Conservation (phyloP, 768 basidiomycete species). For the Xerocomus potaroensis region DNA sequence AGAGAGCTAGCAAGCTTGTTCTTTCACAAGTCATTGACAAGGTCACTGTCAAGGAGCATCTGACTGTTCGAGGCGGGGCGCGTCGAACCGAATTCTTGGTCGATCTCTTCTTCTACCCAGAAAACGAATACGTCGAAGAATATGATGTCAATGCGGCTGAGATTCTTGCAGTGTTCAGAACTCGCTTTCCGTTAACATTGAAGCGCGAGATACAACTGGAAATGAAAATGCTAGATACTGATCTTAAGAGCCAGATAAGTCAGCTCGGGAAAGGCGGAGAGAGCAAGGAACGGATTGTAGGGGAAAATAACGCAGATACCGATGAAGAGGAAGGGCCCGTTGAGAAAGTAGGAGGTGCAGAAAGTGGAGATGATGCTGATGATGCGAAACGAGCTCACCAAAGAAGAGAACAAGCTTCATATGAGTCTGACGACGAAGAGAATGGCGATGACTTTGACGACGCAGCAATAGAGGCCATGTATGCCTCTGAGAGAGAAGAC, state of each 20-base stretch:
- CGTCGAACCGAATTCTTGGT: conserved; percentile 80
- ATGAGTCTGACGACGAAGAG: conserved; percentile 56
- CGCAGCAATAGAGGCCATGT: conserved; percentile 59
- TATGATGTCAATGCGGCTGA: conserved; percentile 72
- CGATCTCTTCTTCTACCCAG: conserved; percentile 80
- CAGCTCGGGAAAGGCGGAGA: conserved; percentile 80
- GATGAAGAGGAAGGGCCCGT: conserved; percentile 47
- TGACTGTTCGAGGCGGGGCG: conserved; percentile 60
- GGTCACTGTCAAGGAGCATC: conserved; percentile 74
- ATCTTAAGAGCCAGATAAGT: conserved; percentile 71
- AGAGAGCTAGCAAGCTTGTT: conserved; percentile 77
- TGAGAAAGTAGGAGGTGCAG: conserved; percentile 54
- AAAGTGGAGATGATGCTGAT: conserved; percentile 78
- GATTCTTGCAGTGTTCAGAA: conserved; percentile 66
- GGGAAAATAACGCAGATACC: conserved; percentile 45
- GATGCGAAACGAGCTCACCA: conserved; percentile 71
- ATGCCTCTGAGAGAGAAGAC: conserved; percentile 46
- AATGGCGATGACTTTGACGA: conserved; percentile 46
- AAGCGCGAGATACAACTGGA: conserved; percentile 85
- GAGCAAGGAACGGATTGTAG: conserved; percentile 38
- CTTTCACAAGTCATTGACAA: conserved; percentile 86
- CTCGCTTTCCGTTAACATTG: conserved; percentile 72
- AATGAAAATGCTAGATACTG: conserved; percentile 79
- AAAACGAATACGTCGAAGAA: conserved; percentile 76
- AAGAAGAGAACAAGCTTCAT: conserved; percentile 68